Percentiles rank a stretch among this genome's conserved stretches.
Conservation (phyloP, 306 rosid genomes). For the Datisca glomerata region DNA sequence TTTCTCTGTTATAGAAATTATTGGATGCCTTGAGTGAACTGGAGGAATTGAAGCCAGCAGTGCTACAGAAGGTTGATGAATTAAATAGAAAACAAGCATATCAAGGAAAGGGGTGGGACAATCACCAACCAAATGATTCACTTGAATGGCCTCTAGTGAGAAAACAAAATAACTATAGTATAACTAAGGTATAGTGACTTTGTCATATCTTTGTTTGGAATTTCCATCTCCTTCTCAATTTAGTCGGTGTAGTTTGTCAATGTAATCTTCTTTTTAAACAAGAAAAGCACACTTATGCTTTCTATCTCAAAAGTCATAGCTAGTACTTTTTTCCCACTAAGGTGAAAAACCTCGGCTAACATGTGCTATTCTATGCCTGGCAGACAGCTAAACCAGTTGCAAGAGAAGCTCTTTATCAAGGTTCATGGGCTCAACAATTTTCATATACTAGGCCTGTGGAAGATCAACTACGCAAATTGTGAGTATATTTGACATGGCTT, state of each 20-base stretch:
- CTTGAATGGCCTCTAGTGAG: slow-evolving; percentile 27
- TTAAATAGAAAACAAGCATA: slow-evolving; percentile 29
- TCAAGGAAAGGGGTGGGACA: slow-evolving; percentile 36
- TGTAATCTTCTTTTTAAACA: too few relatives aligned
- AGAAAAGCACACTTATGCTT: too few relatives aligned
- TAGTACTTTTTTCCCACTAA: slow-evolving; percentile 7
- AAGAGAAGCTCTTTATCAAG: slow-evolving; percentile 24
- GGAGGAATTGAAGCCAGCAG: slow-evolving; percentile 76
- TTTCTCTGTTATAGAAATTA: slow-evolving; percentile 36
- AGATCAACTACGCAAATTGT: slow-evolving; percentile 43
- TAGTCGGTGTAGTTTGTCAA: too few relatives aligned
- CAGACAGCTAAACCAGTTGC: slow-evolving; percentile 47
- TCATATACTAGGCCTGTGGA: slow-evolving; percentile 41
- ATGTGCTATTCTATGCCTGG: slow-evolving; percentile 18
- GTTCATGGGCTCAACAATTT: slow-evolving; percentile 42
- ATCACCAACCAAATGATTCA: slow-evolving; percentile 33
- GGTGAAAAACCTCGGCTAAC: slow-evolving; percentile 11
- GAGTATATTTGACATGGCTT: too few relatives aligned
- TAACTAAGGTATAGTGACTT: slow-evolving; percentile 35
- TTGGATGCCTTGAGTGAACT: slow-evolving; percentile 60
- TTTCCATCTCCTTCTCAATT: background rate
- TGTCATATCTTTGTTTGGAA: slow-evolving; percentile 2
- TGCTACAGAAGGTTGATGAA: slow-evolving; percentile 61
- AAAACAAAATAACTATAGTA: slow-evolving; percentile 37
- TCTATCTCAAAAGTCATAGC: slow-evolving; percentile 1